Percentiles rank a stretch among this genome's conserved stretches.
phyloP scores from a whole-genome alignment of 768 basidiomycete genomes.

The Podaxis pistillaris region DNA sequence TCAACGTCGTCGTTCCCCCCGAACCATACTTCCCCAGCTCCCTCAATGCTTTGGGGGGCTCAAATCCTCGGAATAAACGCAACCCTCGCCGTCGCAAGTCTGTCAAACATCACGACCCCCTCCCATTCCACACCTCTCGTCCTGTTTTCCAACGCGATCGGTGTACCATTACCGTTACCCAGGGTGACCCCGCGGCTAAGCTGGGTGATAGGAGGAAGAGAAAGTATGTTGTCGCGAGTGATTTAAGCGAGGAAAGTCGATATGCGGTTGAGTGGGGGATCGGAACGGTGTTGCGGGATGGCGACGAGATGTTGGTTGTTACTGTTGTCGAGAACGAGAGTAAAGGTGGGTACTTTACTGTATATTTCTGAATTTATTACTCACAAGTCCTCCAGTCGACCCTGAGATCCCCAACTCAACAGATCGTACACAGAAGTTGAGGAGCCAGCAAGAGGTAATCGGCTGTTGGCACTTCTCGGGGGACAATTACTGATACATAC shows the following conservation, averaged over 20 bases:
- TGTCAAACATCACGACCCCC: constrained; percentile 57
- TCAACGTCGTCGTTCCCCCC: constrained; percentile 82
- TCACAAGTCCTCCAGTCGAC: constrained; percentile 46
- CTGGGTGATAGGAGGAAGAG: constrained; percentile 53
- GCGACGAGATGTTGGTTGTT: constrained; percentile 90
- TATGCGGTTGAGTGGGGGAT: constrained; percentile 99
- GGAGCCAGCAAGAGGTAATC: constrained; percentile 88
- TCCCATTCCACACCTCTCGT: constrained; percentile 66
- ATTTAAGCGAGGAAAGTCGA: constrained; percentile 89
- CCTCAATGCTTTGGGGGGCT: constrained; percentile 45
- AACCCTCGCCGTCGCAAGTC: constrained; percentile 60
- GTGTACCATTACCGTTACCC: constrained; percentile 85
- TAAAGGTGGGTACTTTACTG: constrained; percentile 53
- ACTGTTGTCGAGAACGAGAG: constrained; percentile 91
- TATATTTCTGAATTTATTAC: constrained; percentile 4
- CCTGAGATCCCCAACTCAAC: constrained; percentile 65
- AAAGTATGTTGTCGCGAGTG: constrained; percentile 89
- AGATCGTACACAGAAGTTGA: constrained; percentile 76
- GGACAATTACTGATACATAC: background rate
- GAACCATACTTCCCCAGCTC: constrained; percentile 82
- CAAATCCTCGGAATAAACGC: constrained; percentile 36
- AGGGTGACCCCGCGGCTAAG: constrained; percentile 73
- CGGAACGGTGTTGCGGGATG: constrained; percentile 91
- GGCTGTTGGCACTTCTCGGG: background rate
- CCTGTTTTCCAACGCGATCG: constrained; percentile 89